Base-by-base conservation (phyloP, 306 rosid species). In the Vigna mungo region DNA sequence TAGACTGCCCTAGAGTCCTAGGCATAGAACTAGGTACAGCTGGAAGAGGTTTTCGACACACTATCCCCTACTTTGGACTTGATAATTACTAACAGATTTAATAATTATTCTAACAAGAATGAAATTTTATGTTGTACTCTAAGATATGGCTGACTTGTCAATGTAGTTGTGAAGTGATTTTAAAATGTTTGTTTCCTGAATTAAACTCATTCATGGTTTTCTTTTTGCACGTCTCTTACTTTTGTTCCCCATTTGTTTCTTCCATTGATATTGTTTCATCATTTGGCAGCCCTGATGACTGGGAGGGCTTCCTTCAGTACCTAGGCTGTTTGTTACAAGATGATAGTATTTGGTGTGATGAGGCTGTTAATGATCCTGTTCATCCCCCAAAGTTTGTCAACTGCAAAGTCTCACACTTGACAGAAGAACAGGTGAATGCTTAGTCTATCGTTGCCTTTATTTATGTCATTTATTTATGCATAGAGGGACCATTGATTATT, bases 291-390 rank as follows among this genome's bases (percentile, higher is more conserved):
- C 96, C 97, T 81, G 98, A 96, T 84, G 99, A 96, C 80, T 96
- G 99, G 99, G 89, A 91, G 83, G 82, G 90, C 84, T 91, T 93
- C 88, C 90, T 91, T 86, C 90, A 96, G 83, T 96, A 96, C 84
- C 89, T 96, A 71, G 93, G 88, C 84, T 93, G 98, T 84, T 88
- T 96, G 89, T 85, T 96, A 83, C 98, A 96, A 88, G 98, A 96
- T 81, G 93, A 84, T 76, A 89, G 89, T 83, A 84, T 77, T 84
- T 96, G 98, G 98, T 77, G 77, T 65, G 76, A 81, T 64, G 85
- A 67, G 80, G 80, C 84, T 47, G 61, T 54, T 77, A 72, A 78
- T 65, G 89, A 93, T 80, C 87, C 89, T 78, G 84, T 90, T 74
- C 88, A 87, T 72, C 92, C 87, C 71, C 84, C 86, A 12, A 92